A percentile compares a stretch with the other conserved stretches of the same genome.
Evolutionary conservation across 2,329 filamentous ascomycete genomes (phyloP).

Genomic region (Thelonectria olida): DNA sequence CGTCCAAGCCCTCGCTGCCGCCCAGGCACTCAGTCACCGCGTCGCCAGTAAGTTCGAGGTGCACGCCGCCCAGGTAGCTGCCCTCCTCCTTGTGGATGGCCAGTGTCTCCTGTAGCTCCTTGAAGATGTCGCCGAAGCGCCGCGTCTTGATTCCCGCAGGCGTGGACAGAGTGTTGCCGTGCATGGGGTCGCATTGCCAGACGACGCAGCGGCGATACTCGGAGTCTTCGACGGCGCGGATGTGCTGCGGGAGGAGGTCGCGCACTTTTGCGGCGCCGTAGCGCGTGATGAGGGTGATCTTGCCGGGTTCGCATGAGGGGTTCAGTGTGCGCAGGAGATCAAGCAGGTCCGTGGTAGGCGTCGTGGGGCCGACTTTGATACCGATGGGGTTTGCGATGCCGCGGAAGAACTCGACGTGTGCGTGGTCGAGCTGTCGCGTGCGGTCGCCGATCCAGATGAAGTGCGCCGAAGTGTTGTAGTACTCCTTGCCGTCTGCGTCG

Average conservation of each 20-base stretch:
- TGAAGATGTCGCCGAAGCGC: constrained; percentile 88
- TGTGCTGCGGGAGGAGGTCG: constrained; percentile 81
- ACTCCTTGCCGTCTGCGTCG: constrained; percentile 62
- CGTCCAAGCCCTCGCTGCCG: constrained; percentile 84
- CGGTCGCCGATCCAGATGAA: constrained; percentile 99
- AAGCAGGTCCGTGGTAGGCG: constrained; percentile 79
- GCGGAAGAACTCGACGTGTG: constrained; percentile 96
- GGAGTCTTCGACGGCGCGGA: constrained; percentile 85
- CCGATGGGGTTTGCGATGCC: constrained; percentile 96
- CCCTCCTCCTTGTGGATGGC: constrained; percentile 84
- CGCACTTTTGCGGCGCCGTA: constrained; percentile 86
- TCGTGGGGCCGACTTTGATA: constrained; percentile 93
- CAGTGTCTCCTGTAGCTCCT: constrained; percentile 84
- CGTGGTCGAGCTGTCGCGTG: constrained; percentile 90
- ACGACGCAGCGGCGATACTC: constrained; percentile 76
- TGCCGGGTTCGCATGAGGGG: constrained; percentile 82
- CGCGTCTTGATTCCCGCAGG: constrained; percentile 88
- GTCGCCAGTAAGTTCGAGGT: constrained; percentile 94
- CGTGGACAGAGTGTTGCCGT: constrained; percentile 80
- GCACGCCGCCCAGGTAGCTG: constrained; percentile 91
- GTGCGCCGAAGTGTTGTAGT: constrained; percentile 94
- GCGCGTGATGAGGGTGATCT: constrained; percentile 94
- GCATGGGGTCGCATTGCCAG: constrained; percentile 99
- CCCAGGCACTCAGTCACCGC: constrained; percentile 96
- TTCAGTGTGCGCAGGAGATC: constrained; percentile 86